Evolutionary conservation across 2,329 filamentous ascomycete species (phyloP).

Genomic region (Fusarium oligoseptatum): DNA sequence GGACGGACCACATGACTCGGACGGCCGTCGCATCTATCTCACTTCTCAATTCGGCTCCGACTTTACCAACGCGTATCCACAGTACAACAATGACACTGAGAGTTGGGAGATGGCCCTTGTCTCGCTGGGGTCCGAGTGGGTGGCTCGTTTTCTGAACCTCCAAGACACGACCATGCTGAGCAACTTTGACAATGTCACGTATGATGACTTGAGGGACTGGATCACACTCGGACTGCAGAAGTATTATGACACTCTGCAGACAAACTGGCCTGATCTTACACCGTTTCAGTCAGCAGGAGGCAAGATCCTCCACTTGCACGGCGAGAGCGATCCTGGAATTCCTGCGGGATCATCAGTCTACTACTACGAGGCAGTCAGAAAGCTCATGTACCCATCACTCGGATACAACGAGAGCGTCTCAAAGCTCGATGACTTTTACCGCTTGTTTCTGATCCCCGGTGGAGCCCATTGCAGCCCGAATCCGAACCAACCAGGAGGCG

Average conservation of each 20-base stretch:
- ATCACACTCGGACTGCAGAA: conserved; percentile 63
- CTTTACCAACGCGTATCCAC: conserved; percentile 49
- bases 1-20: conserved; percentile 51
- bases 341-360: conserved; percentile 66
- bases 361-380: conserved; percentile 67
- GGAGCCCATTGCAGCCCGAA: conserved; percentile 65
- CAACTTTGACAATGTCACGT: conserved; percentile 63
- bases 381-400: conserved; percentile 55
- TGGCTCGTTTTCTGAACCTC: conserved; percentile 58
- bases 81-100: conserved; percentile 50
- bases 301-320: conserved; percentile 71
- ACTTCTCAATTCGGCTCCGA: conserved; percentile 51
- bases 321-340: conserved; percentile 66
- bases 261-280: conserved; percentile 65
- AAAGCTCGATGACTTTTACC: conserved; percentile 66
- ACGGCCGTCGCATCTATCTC: conserved; percentile 53
- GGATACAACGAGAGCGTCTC: conserved; percentile 53
- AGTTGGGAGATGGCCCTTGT: conserved; percentile 49
- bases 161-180: conserved; percentile 57
- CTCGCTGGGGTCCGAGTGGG: conserved; percentile 51
- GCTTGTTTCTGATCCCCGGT: conserved; percentile 67
- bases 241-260: conserved; percentile 66
- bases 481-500: conserved; percentile 56
- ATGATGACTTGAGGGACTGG: conserved; percentile 69
- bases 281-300: conserved; percentile 63